Evolutionary conservation across 2,329 filamentous ascomycete genomes (phyloP).

Genomic region (Arthroderma sp.): DNA sequence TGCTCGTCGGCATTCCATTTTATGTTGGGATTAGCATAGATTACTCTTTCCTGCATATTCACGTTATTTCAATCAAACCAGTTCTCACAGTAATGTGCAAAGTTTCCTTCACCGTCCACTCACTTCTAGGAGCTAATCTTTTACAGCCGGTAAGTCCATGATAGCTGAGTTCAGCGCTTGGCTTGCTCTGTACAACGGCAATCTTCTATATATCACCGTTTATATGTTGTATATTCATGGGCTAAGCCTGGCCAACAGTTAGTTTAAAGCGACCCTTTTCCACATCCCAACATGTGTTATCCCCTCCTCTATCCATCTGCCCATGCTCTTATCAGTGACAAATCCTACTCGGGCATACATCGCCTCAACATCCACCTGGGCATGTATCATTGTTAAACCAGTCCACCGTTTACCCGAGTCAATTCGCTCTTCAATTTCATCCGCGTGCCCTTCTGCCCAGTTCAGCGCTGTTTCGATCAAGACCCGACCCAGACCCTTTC

Average conservation of each 20-base stretch:
- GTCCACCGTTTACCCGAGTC: constrained; percentile 16
- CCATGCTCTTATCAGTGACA: constrained; percentile 56
- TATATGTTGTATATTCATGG: not conserved
- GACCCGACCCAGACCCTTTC: constrained; percentile 45
- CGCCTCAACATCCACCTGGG: constrained; percentile 52
- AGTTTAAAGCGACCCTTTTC: constrained; percentile 26
- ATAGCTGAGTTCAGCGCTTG: no score
- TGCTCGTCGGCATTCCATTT: no score
- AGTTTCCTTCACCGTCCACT: no score
- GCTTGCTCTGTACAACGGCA: no score
- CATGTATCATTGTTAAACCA: constrained; percentile 67
- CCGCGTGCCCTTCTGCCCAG: constrained; percentile 54
- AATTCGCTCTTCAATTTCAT: constrained; percentile 29
- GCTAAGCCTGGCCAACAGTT: not conserved
- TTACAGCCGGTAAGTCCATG: no score
- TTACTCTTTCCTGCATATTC: no score
- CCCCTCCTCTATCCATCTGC: constrained; percentile 69
- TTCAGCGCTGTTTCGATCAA: constrained; percentile 54
- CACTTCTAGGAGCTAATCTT: no score
- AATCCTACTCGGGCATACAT: constrained; percentile 66
- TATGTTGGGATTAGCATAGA: no score
- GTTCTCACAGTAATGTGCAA: no score
- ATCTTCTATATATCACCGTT: not conserved
- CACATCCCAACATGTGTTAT: constrained; percentile 83
- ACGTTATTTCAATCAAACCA: no score